phyloP scores from a whole-genome alignment of 208 protist genomes.

The Entamoeba dispar region DNA sequence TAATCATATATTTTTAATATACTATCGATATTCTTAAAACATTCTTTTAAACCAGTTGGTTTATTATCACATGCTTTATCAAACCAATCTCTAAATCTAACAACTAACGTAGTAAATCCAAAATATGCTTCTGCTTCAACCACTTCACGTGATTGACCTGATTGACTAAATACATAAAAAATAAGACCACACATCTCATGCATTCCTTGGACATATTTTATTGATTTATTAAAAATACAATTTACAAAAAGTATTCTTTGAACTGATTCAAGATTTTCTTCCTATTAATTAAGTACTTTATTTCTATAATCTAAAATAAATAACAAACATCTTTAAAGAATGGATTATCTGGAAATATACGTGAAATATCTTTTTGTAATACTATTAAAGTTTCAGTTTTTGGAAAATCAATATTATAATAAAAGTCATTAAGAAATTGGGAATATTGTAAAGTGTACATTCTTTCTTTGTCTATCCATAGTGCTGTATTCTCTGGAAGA shows the following conservation, averaged over 20 bases:
- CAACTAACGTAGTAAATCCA: not conserved
- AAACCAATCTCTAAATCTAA: not conserved
- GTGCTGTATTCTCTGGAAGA: not conserved
- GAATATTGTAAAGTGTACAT: not conserved
- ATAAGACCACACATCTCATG: not conserved
- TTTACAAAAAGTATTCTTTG: not conserved
- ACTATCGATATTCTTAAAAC: not conserved
- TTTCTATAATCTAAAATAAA: too few relatives aligned
- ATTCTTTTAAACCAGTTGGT: not conserved
- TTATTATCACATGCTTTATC: not conserved
- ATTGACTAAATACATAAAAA: not conserved
- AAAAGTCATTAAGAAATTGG: not conserved
- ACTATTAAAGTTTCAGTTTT: not conserved
- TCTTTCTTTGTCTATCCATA: not conserved
- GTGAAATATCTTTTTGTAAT: not conserved
- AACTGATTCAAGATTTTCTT: not conserved
- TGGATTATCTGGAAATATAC: not conserved
- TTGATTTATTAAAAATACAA: not conserved
- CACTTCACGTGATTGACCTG: not conserved
- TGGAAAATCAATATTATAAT: not conserved
- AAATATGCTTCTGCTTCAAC: not conserved
- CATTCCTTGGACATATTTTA: not conserved
- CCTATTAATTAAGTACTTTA: not conserved
- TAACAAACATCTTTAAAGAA: not conserved
- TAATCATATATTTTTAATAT: not conserved